A percentile compares a stretch with the other conserved stretches of the same genome.
phyloP scores from a whole-genome alignment of 2,329 filamentous ascomycete genomes.

The Bipolaris sorokiniana region DNA sequence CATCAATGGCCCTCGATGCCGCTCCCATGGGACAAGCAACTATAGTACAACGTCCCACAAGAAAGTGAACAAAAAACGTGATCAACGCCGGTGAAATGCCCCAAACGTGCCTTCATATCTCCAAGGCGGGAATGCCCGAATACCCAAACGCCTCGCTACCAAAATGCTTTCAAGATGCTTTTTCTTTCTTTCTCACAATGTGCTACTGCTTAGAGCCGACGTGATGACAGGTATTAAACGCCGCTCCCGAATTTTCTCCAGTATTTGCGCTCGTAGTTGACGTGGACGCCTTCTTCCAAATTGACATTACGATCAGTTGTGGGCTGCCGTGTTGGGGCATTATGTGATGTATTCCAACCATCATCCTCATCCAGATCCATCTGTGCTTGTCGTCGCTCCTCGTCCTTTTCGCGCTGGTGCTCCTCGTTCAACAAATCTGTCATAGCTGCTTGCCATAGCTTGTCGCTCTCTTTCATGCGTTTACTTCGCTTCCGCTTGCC shows the following conservation, averaged over 20 bases:
- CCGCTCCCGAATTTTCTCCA: constrained; percentile 58
- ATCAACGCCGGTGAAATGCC: constrained; percentile 34
- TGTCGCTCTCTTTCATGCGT: constrained; percentile 53
- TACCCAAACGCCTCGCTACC: constrained; percentile 50
- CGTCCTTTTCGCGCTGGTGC: constrained; percentile 36
- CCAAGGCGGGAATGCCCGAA: constrained; percentile 28
- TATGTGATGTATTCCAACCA: constrained; percentile 27
- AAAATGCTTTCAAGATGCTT: constrained; percentile 33
- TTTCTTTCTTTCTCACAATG: constrained; percentile 5
- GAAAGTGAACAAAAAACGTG: constrained; percentile 5
- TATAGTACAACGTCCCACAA: constrained; percentile 28
- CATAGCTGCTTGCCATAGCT: constrained; percentile 63
- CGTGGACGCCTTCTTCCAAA: constrained; percentile 52
- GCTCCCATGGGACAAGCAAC: neutral
- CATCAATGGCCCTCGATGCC: neutral
- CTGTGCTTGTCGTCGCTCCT: constrained; percentile 27
- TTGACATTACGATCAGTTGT: constrained; percentile 39
- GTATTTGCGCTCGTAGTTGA: constrained; percentile 66
- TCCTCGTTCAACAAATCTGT: constrained; percentile 56
- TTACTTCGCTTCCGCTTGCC: constrained; percentile 50
- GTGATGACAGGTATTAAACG: constrained; percentile 16
- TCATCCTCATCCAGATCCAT: constrained; percentile 29
- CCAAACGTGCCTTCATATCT: constrained; percentile 15
- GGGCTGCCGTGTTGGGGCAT: constrained; percentile 35
- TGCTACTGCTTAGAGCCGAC: neutral